Evolutionary conservation across 1,284 basidiomycete genomes (phyloP), one percentile per base, ranked within the genome.

Genomic region (Nidula niveotomentosa): DNA sequence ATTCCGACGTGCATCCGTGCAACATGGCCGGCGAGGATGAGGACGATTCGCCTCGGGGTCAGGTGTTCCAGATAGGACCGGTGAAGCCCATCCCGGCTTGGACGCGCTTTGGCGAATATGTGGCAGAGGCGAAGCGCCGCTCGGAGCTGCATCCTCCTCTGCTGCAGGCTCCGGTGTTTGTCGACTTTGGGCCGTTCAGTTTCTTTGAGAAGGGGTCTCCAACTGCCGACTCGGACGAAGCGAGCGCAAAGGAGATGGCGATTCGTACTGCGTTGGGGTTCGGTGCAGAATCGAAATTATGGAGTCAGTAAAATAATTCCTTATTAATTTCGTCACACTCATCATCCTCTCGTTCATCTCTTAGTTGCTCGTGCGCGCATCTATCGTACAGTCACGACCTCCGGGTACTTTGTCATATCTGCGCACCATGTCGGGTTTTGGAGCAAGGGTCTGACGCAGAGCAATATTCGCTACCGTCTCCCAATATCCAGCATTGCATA

Each of bases 381-480:
- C 5, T 65, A 71, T 51, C 60, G 71, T 47, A 69, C 66, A 13
- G 66, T 77, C 3, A 68, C 66, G 8, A 74, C 72, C 3, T 59
- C 68, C 8, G 81, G 81, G 6, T 75, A 75, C 53, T 72, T 84
- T 47, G 76, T 77, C 35, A 65, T 83, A 13, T 73, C 76, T 1
- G 62, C 65, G 1, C 66, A 72, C 44, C 74, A 72, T 57, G 58
- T 83, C 35, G 75, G 75, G 12, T 82, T 81, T 66, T 83, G 79
- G 80, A 74, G 75, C 57, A 79, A 78, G 58, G 75, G 71, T 43
- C 64, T 78, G 18, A 68, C 74, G 5, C 65, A 73, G 51, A 58
- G 64, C n/a, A 73, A 79, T 57, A 64, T 73, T 33, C 69, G 75
- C 58, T 83, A 85, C 59, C 84, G 85, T 13, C 74, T 85, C 58